Evolutionary conservation across 148 eudicot species (phyloP), one percentile per base, ranked within the genome.

Genomic region (Nyssa sinensis): DNA sequence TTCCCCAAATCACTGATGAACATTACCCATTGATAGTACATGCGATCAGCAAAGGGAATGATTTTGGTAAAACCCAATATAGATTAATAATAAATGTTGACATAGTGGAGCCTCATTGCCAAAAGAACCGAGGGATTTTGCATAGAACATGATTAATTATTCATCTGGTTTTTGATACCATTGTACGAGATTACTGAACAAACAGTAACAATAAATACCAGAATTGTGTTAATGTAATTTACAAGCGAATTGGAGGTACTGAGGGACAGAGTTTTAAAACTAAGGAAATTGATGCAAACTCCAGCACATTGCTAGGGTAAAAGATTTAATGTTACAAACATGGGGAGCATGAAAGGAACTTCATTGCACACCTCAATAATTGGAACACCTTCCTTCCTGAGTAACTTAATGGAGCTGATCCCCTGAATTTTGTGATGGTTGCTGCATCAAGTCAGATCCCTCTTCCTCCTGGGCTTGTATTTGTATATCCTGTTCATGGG

Each of bases 401-500:
- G 47, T 4, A 39, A 21, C 23, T 77, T 53, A 83, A 17, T 79
- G 83, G 73, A 86, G 77, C 23, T 77, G 85, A 31, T 74, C 81
- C 62, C 79, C 81, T n/a, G 83, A 76, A 34, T 83, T 81, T 75
- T 84, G 79, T 47, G 83, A 69, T 51, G 81, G 85, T 72, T 84
- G 92, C 74, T 82, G 85, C 76, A 89, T 57, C 32, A 86, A 69
- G 55, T 86, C 89, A 66, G 89, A 78, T 35, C 78, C 88, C 34
- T 82, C 91, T 21, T 78, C 71, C 57, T 86, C 88, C 71, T 77
- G 77, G 11, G 81, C 65, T 67, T 74, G 86, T 70, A 79, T 73
- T 75, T 70, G 80, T 80, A 89, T 75, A 74, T 84, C 88, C 90
- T 88, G 87, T 55, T 58, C 69, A 62, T 17, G n/a, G 30, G 23